Evolutionary conservation across 148 eudicot species (phyloP), one percentile per base, ranked within the genome.

Genomic region (Beta vulgaris): DNA sequence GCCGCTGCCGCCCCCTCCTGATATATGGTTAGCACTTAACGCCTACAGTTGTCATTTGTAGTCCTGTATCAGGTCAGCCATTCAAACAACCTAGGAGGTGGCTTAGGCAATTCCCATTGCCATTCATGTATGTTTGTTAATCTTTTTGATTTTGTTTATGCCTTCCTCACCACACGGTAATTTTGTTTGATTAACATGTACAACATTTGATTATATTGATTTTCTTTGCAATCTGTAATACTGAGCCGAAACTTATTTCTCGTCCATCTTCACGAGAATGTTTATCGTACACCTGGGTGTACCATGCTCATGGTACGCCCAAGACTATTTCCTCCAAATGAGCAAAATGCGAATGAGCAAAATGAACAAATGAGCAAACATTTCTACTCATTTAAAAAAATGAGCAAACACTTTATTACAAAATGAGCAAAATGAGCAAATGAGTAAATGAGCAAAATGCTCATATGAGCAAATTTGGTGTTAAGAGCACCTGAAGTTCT

Each of bases 181-280:
- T 63, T 53, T 75, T 58, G 75, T 71, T 53, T 26, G 23, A 79
- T 60, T 49, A 28, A 55, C 26, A 36, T 68, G 82, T 68, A 73
- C 65, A n/a, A 64, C 76, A 78, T 53, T 53, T 46, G 37, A 44
- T 68, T 34, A 61, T 39, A 69, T 73, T 40, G 46, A 61, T 71
- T 36, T 43, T 19, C 43, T 28, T 77, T 68, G 28, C 34, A 7
- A 16, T 18, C 26, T 51, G 26, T 19, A 51, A 51, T 51, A 51
- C 57, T n/a, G 5, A 6, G 12, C 57, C n/a, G 6, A 51, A 4
- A 15, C 1, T 21, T 29, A 10, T 19, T 11, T 29, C 16, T 64
- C n/a, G 16, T 46, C 51, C 3, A 46, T 16, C 16, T 2, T n/a
- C n/a, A n/a, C n/a, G n/a, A n/a, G n/a, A n/a, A n/a, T n/a, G n/a